A percentile compares a stretch with the other conserved stretches of the same genome.
Conservation (phyloP, 345 rosid species). For the Heritiera littoralis region DNA sequence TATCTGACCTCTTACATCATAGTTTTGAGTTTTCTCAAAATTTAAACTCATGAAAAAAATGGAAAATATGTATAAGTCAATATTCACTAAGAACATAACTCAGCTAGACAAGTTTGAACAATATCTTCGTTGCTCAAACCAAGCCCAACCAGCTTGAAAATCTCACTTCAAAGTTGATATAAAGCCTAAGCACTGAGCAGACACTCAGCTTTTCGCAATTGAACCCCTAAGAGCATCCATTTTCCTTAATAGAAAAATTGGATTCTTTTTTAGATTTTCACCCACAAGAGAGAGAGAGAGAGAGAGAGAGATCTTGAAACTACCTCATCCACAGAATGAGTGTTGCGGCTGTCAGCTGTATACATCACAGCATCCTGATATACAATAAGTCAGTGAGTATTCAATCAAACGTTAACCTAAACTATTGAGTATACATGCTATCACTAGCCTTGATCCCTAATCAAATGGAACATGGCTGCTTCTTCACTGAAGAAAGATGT, state of each 20-base stretch:
- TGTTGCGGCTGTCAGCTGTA: conserved; percentile 82
- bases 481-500: not conserved
- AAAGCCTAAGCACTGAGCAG: not conserved
- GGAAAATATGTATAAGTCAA: not conserved
- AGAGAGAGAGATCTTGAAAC: not conserved
- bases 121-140: not conserved
- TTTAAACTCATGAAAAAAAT: not conserved
- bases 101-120: not conserved
- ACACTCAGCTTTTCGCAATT: not conserved
- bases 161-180: not conserved
- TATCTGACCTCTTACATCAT: not conserved
- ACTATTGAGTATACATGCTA: not conserved
- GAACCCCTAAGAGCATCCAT: not conserved
- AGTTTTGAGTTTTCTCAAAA: not conserved
- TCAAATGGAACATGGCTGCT: not conserved
- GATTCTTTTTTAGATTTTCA: not conserved
- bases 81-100: not conserved
- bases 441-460: not conserved
- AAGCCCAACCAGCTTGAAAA: not conserved
- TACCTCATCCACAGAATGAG: conserved; percentile 94
- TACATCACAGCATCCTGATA: conserved; percentile 78
- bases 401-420: conserved; percentile 10
- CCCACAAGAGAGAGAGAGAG: not conserved
- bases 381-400: conserved; percentile 19
- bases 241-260: not conserved